Percentiles rank a stretch among this genome's conserved stretches.
Conservation (phyloP, 371 early-diverging fungal genomes). For the Actinomucor elegans region DNA sequence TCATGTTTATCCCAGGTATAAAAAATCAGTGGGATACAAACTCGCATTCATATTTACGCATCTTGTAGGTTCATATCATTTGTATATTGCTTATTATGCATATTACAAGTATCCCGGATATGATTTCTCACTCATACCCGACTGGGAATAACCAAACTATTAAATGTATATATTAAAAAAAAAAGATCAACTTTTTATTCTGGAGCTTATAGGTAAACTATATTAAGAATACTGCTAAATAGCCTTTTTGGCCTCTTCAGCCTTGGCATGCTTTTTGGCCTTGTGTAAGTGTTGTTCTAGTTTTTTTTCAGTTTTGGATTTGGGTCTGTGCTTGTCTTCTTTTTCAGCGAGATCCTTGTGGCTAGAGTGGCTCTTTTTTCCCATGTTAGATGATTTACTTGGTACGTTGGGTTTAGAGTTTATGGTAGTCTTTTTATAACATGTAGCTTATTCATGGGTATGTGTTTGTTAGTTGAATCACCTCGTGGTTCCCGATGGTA, state of each 20-base stretch:
- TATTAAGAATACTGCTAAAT: no score
- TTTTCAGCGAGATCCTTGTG: conserved; percentile 8
- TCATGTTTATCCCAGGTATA: conserved; percentile 59
- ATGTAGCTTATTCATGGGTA: neutral
- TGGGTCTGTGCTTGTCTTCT: conserved; percentile 13
- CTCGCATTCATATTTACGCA: no score
- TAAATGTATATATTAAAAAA: no score
- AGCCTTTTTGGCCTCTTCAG: conserved; percentile 8
- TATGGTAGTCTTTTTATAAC: no score
- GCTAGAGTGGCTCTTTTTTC: conserved; percentile 6
- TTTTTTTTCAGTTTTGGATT: conserved; percentile 15
- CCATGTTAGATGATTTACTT: neutral
- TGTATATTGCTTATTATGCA: conserved; percentile 54
- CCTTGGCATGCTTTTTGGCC: conserved; percentile 8
- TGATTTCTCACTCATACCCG: conserved; percentile 54
- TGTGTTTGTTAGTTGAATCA: neutral
- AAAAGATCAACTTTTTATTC: neutral
- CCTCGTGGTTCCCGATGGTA: no score
- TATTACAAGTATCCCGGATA: conserved; percentile 54
- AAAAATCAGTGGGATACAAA: no score
- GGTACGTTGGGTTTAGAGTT: no score
- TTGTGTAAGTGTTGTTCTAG: conserved; percentile 7
- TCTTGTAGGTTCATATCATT: conserved; percentile 43
- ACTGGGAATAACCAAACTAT: conserved; percentile 48
- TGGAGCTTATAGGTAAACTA: no score